Percentiles rank a stretch among this genome's conserved stretches.
These are phyloP conservation scores for Biancaea sappan DNA, from an alignment of 306 rosid species.

Conservation along the genomic window DNA sequence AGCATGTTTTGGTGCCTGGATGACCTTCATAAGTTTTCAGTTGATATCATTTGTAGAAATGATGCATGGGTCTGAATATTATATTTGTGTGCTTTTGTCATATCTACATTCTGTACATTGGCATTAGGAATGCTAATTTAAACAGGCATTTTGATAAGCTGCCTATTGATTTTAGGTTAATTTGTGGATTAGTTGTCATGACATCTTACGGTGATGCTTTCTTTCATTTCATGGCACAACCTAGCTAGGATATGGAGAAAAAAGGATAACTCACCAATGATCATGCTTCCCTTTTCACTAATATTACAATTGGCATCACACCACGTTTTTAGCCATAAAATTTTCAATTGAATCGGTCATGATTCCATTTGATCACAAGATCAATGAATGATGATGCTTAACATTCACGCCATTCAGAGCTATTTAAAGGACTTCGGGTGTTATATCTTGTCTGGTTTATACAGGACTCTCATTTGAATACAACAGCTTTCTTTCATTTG, in stretches of 20 bases:
- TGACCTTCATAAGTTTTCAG: conserved; percentile 51
- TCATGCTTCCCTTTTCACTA: conserved; percentile 43
- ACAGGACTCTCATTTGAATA: conserved; percentile 60
- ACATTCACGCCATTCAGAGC: conserved; percentile 48
- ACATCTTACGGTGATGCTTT: conserved; percentile 41
- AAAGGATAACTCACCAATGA: conserved; percentile 39
- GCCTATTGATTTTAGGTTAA: conserved; percentile 37
- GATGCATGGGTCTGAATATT: conserved; percentile 65
- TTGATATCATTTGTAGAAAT: conserved; percentile 53
- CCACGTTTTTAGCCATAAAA: conserved; percentile 28
- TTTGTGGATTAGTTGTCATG: conserved; percentile 41
- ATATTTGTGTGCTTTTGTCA: conserved; percentile 50
- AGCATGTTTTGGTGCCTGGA: conserved; percentile 55
- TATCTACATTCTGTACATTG: conserved; percentile 49
- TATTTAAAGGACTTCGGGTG: conserved; percentile 40
- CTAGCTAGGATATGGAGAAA: conserved; percentile 39
- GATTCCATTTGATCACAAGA: conserved; percentile 42
- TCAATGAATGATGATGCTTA: conserved; percentile 41
- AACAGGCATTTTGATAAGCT: conserved; percentile 35
- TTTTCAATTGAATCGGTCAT: conserved; percentile 34
- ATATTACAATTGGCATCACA: conserved; percentile 53
- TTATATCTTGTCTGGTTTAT: conserved; percentile 70
- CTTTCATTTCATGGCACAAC: conserved; percentile 45
- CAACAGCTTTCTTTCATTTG: conserved; percentile 43
- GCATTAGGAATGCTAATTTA: conserved; percentile 57